Base-by-base conservation (phyloP, 148 eudicot genomes). In the Camellia lanceoleosa region DNA sequence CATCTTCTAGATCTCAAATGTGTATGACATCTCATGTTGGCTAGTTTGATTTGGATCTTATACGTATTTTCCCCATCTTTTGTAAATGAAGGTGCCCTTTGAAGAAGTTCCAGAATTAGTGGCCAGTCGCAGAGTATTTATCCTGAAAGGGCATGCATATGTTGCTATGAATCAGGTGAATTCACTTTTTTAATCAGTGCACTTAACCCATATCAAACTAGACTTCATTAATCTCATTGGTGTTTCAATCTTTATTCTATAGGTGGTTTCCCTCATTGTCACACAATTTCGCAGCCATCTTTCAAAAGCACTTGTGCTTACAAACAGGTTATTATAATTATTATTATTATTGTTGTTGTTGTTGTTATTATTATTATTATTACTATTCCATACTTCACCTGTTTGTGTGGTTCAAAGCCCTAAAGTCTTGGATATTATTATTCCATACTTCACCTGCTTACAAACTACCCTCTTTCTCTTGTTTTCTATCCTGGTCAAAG, bases 51-150 rank as follows among this genome's bases (percentile, higher is more conserved):
- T 56, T 70, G 67, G 49, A 15, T 30, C 38, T 65, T 82, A 56
- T 56, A 56, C n/a, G 70, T 44, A 41, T 69, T 67, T 72, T 55
- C 14, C 43, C 11, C 49, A 52, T 75, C 10, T 80, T 47, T 83
- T 47, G 52, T 83, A n/a, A 78, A 69, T 90, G 76, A 83, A 96
- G 99, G 98, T 92, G 52, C 97, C 98, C 51, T 96, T 92, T 89
- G 98, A 96, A 84, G 92, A 92, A 84, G 98, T 92, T 80, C 97
- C 92, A 63, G 97, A 96, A 56, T 90, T 96, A 80, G 99, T 96
- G 75, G 90, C 98, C 63, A 86, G 79, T 79, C 98, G 98, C 72
- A 86, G 82, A 83, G 98, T 94, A 16, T 91, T 84, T 85, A 82
- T 96, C 19, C 88, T 83, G 61, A 92, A 92, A 84, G 99, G 98